These are phyloP conservation scores for Triticum monococcum DNA, from an alignment of 176 grass and related monocot species.

Conservation along the genomic window DNA sequence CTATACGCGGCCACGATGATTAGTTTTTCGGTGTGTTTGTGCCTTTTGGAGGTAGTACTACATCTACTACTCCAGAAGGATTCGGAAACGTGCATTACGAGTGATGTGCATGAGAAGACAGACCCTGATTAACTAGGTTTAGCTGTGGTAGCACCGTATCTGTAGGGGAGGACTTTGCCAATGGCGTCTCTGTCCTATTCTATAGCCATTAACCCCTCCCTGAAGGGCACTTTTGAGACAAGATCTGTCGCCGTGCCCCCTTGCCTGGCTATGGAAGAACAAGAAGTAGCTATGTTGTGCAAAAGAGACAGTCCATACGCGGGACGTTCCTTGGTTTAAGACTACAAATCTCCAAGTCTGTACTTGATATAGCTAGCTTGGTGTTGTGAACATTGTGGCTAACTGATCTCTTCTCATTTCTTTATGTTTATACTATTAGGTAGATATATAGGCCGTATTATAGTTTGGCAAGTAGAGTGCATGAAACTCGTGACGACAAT, in stretches of 20 bases:
- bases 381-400: constrained; percentile 1
- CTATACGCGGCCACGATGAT: constrained; percentile 43
- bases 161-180: constrained; percentile 2
- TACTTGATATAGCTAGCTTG: neutral
- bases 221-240: constrained; percentile 42
- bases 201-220: constrained; percentile 10
- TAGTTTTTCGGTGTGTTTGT: neutral
- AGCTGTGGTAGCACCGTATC: neutral
- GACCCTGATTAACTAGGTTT: constrained; percentile 3
- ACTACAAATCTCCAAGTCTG: neutral
- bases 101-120: constrained; percentile 13
- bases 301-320: constrained; percentile 36
- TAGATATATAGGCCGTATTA: neutral
- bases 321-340: constrained; percentile 18
- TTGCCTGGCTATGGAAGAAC: constrained; percentile 12
- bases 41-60: constrained; percentile 36
- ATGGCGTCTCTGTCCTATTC: constrained; percentile 23
- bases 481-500: neutral
- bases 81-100: constrained; percentile 66
- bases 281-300: constrained; percentile 26
- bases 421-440: neutral
- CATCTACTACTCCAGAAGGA: constrained; percentile 33
- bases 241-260: constrained; percentile 32
- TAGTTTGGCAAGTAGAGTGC: neutral
- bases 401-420: neutral